phyloP scores from a whole-genome alignment of 495 filamentous ascomycete species.

The Neurospora cerealis region DNA sequence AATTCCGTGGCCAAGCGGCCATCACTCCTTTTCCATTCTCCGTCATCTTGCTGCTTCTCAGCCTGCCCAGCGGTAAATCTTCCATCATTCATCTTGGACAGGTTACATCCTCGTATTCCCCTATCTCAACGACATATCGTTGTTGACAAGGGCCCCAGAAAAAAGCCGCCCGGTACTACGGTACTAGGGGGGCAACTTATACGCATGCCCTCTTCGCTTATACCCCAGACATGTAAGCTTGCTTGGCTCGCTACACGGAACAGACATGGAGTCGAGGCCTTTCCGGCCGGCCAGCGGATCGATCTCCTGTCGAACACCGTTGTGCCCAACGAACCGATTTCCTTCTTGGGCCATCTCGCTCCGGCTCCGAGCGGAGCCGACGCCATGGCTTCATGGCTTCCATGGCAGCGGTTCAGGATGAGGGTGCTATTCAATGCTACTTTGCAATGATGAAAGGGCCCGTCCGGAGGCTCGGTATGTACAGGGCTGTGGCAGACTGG shows the following conservation, averaged over 20 bases:
- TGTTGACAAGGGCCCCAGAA: neutral
- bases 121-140: neutral
- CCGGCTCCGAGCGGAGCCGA: constrained; percentile 21
- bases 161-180: neutral
- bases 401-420: constrained; percentile 12
- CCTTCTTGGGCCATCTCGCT: constrained; percentile 17
- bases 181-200: neutral
- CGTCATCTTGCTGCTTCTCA: neutral
- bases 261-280: constrained; percentile 1
- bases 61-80: neutral
- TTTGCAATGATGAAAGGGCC: neutral
- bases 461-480: neutral
- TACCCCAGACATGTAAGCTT: constrained; percentile 1
- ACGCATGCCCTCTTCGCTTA: neutral
- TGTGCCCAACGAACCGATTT: neutral
- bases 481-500: neutral
- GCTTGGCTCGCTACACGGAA: constrained; percentile 2
- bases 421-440: neutral
- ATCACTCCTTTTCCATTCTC: neutral
- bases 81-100: neutral
- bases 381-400: neutral
- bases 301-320: constrained; percentile 5
- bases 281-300: neutral
- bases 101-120: neutral
- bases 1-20: neutral